Evolutionary conservation across 2,329 filamentous ascomycete genomes (phyloP).

Genomic region (Fusarium guadeloupense): DNA sequence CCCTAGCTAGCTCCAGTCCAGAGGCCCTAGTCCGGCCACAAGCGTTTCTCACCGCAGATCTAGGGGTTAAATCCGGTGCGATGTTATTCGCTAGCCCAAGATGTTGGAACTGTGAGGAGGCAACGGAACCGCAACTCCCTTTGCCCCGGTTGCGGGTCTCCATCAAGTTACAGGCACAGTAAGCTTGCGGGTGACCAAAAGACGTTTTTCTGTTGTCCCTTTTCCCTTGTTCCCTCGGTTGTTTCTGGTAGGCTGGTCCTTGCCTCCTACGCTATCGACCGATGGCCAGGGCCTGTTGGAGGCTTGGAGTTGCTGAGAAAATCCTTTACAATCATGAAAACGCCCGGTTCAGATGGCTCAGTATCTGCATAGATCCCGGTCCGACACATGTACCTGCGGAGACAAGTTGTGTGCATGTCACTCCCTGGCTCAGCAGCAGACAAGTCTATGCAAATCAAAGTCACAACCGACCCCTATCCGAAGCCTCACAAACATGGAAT

Average conservation of each 20-base stretch:
- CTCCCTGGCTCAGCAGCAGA: constrained; percentile 7
- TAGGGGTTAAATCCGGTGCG: constrained; percentile 34
- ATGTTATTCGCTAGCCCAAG: constrained; percentile 36
- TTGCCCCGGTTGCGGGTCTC: constrained; percentile 34
- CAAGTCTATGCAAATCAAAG: constrained; percentile 28
- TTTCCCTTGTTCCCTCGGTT: constrained; percentile 21
- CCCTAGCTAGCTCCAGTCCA: constrained; percentile 20
- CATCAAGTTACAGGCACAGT: constrained; percentile 19
- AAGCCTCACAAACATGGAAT: constrained; percentile 28
- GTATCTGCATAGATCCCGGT: constrained; percentile 15
- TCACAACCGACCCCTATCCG: constrained; percentile 16
- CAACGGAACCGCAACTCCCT: constrained; percentile 27
- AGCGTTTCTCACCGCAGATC: constrained; percentile 35
- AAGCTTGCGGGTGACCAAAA: constrained; percentile 5
- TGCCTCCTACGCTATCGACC: constrained; percentile 22
- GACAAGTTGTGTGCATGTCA: constrained; percentile 2
- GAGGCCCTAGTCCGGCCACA: constrained; percentile 35
- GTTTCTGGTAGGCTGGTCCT: constrained; percentile 13
- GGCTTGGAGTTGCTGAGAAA: constrained; percentile 7
- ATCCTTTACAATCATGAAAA: constrained; percentile 22
- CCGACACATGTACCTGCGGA: not conserved
- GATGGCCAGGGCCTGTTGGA: constrained; percentile 12
- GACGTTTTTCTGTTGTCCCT: constrained; percentile 22
- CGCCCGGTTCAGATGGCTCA: constrained; percentile 6
- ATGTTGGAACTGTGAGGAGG: constrained; percentile 36